Conservation (phyloP, 1,139 yeast species). For the Sugiyamaella paludigena region DNA sequence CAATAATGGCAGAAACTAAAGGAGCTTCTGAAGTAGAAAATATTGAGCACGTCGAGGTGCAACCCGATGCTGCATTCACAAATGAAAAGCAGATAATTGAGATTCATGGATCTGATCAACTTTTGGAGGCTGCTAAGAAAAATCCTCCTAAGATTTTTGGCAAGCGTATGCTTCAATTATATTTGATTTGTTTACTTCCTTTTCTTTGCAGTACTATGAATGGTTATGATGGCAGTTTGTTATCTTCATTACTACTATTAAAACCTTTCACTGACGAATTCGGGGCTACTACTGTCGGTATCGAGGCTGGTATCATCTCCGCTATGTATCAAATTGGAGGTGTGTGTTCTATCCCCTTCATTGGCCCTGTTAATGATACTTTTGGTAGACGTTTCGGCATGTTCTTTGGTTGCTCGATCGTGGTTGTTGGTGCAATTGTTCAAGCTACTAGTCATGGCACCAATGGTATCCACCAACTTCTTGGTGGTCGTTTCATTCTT, state of each 20-base stretch:
- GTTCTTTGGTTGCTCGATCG: slow-evolving; percentile 28
- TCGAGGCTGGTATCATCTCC: slow-evolving; percentile 22
- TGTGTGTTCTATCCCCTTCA: slow-evolving; percentile 23
- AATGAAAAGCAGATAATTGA: slow-evolving; percentile 4
- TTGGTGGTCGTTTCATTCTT: slow-evolving; percentile 28
- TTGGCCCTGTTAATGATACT: slow-evolving; percentile 21
- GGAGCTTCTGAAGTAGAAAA: neutral
- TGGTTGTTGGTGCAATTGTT: slow-evolving; percentile 32
- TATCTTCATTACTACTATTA: slow-evolving; percentile 18
- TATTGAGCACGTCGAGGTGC: slow-evolving; percentile 1
- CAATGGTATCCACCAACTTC: slow-evolving; percentile 16
- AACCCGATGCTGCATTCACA: neutral
- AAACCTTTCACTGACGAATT: slow-evolving; percentile 18
- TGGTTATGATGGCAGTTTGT: slow-evolving; percentile 24
- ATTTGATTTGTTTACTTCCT: slow-evolving; percentile 19
- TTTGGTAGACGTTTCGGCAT: slow-evolving; percentile 23
- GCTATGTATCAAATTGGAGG: slow-evolving; percentile 27
- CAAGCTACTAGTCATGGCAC: slow-evolving; percentile 25
- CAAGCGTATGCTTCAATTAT: slow-evolving; percentile 16
- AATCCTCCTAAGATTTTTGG: slow-evolving; percentile 6
- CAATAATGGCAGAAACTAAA: no score
- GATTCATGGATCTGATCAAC: slow-evolving; percentile 8
- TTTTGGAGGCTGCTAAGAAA: slow-evolving; percentile 8
- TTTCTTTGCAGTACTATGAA: slow-evolving; percentile 23
- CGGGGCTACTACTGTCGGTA: slow-evolving; percentile 22